Percentiles rank a stretch among this genome's conserved stretches.
Evolutionary conservation across 2,329 filamentous ascomycete species (phyloP).

Genomic region (Sclerotinia borealis): DNA sequence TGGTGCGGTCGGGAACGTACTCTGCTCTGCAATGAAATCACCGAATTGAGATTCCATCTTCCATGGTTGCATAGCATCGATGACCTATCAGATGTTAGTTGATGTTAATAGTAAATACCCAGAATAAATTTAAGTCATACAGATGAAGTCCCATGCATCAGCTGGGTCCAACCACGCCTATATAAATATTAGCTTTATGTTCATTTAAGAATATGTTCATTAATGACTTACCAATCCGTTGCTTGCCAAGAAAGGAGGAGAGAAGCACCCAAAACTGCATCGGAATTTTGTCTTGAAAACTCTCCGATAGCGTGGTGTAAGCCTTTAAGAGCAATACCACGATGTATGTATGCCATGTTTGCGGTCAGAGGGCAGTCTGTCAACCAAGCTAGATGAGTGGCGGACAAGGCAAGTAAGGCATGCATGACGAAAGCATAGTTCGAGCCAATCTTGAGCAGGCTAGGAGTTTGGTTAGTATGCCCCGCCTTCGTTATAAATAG

Average conservation of each 20-base stretch:
- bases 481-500: too few relatives aligned
- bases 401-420: conserved; percentile 86
- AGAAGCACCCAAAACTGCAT: conserved; percentile 86
- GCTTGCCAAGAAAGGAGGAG: conserved; percentile 93
- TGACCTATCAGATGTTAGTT: conserved; percentile 52
- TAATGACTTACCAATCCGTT: conserved; percentile 74
- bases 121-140: conserved; percentile 46
- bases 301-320: conserved; percentile 79
- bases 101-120: conserved; percentile 3
- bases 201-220: conserved; percentile 22
- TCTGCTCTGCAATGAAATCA: conserved; percentile 75
- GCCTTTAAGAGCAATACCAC: conserved; percentile 77
- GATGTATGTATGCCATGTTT: conserved; percentile 85
- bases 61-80: conserved; percentile 87
- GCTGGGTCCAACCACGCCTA: conserved; percentile 86
- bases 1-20: conserved; percentile 63
- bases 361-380: conserved; percentile 79
- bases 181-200: conserved; percentile 16
- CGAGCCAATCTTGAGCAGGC: conserved; percentile 76
- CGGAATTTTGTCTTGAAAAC: conserved; percentile 81
- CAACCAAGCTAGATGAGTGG: conserved; percentile 85
- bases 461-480: conserved; percentile 32
- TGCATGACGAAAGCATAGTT: conserved; percentile 89
- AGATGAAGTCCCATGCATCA: conserved; percentile 86
- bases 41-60: conserved; percentile 82